These are phyloP conservation scores for Rosa persica DNA, from an alignment of 306 rosid genomes.

Conservation along the genomic window DNA sequence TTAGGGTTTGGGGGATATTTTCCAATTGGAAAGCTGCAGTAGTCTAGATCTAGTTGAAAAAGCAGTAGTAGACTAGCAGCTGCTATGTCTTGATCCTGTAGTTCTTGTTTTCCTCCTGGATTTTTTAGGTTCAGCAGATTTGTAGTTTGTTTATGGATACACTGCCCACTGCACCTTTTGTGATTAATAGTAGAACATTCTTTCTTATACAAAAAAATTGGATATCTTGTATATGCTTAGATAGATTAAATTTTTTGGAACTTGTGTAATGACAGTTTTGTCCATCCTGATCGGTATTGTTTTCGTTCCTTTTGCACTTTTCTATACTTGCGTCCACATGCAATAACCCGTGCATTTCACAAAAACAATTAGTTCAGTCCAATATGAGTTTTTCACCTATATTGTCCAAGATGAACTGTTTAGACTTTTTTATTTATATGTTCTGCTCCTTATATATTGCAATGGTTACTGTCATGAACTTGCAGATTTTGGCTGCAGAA, in stretches of 20 bases:
- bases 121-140: not conserved
- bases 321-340: not conserved
- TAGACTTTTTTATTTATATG: not conserved
- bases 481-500: constrained; percentile 98
- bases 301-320: not conserved
- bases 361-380: not conserved
- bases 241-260: not conserved
- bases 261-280: not conserved
- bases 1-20: not conserved
- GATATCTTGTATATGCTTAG: not conserved
- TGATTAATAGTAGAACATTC: not conserved
- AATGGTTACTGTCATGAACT: constrained; percentile 17
- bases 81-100: not conserved
- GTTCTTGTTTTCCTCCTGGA: not conserved
- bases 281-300: not conserved
- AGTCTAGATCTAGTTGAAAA: not conserved
- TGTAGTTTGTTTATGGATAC: not conserved
- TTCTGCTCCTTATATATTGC: constrained; percentile 13
- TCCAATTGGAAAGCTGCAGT: not conserved
- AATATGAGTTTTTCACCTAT: not conserved
- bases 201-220: not conserved
- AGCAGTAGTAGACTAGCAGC: not conserved
- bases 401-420: not conserved
- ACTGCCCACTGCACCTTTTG: not conserved
- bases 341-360: not conserved